These are phyloP conservation scores for Laguncularia racemosa DNA, from an alignment of 345 rosid genomes.

Conservation along the genomic window DNA sequence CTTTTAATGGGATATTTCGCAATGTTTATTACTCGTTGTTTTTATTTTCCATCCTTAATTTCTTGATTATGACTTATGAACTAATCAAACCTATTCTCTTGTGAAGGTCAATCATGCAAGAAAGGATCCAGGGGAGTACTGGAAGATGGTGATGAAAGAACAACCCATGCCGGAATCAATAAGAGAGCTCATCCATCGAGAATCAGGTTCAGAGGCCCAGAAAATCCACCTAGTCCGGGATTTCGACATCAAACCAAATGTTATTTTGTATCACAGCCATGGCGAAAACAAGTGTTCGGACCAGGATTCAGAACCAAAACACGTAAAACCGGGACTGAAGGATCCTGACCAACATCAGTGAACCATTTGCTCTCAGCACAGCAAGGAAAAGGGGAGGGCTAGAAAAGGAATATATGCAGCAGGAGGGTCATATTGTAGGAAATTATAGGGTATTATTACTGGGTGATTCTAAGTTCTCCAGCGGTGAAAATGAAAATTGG, in stretches of 20 bases:
- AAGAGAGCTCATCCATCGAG: conserved; percentile 19
- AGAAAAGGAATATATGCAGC: no score
- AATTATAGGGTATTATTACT: no score
- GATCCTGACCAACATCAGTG: conserved; percentile 1
- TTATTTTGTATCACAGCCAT: conserved; percentile 29
- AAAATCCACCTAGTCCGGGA: conserved; percentile 14
- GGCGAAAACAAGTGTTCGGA: background rate
- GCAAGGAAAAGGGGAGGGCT: no score
- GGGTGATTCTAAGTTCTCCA: no score
- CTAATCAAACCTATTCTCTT: no score
- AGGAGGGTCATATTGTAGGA: no score
- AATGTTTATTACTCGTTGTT: no score
- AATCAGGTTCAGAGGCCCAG: background rate
- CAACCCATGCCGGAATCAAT: conserved; percentile 57
- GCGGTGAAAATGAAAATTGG: no score
- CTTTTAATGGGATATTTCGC: no score
- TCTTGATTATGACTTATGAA: no score
- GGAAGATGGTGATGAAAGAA: conserved; percentile 54
- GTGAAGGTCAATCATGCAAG: conserved; percentile 38
- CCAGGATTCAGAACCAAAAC: background rate
- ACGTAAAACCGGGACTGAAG: background rate
- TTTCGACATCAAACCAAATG: conserved; percentile 22
- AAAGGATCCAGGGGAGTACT: conserved; percentile 39
- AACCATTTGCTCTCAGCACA: no score
- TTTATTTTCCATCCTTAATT: no score